Evolutionary conservation across 306 rosid species (phyloP).

Genomic region (Potentilla sterilis): DNA sequence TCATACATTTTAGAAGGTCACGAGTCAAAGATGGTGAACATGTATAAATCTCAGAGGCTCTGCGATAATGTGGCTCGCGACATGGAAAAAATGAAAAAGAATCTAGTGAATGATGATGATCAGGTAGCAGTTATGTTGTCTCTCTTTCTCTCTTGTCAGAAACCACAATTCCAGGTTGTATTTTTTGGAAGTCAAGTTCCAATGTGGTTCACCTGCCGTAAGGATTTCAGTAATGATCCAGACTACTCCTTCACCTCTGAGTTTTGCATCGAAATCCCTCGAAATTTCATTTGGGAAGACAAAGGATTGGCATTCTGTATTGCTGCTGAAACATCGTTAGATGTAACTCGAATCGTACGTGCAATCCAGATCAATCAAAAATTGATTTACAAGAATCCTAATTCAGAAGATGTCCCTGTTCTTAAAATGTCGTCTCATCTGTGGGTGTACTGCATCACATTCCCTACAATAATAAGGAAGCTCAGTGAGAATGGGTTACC

Average conservation of each 20-base stretch:
- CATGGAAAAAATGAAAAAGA: not conserved
- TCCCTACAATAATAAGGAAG: not conserved
- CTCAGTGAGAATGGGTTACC: not conserved
- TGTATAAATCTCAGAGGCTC: not conserved
- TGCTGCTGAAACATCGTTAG: not conserved
- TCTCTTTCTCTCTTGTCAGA: not conserved
- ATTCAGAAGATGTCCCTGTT: not conserved
- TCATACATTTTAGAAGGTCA: not conserved
- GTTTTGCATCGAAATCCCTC: not conserved
- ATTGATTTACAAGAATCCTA: not conserved
- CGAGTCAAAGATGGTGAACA: not conserved
- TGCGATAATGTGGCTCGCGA: not conserved
- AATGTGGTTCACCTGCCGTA: not conserved
- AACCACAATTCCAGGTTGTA: not conserved
- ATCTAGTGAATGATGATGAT: not conserved
- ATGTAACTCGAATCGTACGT: not conserved
- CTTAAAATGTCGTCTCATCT: not conserved
- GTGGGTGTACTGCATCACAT: not conserved
- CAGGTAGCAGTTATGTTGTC: not conserved
- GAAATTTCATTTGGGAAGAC: not conserved
- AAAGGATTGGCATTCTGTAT: not conserved
- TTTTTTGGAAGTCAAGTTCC: not conserved
- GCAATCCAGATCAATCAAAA: not conserved
- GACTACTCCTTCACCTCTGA: not conserved
- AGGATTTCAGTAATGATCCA: not conserved